Evolutionary conservation across 768 basidiomycete genomes (phyloP).

Genomic region (Mycena vulgaris): DNA sequence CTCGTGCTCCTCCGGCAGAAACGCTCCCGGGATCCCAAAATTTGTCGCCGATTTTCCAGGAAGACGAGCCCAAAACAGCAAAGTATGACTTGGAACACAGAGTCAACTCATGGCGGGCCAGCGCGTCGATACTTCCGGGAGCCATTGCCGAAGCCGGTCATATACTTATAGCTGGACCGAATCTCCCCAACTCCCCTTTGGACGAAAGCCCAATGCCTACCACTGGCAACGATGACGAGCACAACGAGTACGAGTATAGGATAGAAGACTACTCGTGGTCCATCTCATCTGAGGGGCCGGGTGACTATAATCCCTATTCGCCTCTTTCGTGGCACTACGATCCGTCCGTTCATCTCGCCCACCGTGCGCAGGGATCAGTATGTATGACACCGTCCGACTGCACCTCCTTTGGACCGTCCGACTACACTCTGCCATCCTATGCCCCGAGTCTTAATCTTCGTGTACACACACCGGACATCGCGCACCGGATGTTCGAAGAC

Average conservation of each 20-base stretch:
- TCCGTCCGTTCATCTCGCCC: slow-evolving; percentile 71
- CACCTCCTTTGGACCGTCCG: slow-evolving; percentile 72
- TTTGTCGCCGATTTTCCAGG: slow-evolving; percentile 76
- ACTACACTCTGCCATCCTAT: slow-evolving; percentile 60
- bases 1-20: slow-evolving; percentile 47
- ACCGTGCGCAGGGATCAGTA: slow-evolving; percentile 71
- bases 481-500: slow-evolving; percentile 68
- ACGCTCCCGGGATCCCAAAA: slow-evolving; percentile 47
- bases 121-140: slow-evolving; percentile 66
- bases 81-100: slow-evolving; percentile 67
- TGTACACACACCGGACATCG: slow-evolving; percentile 73
- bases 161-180: slow-evolving; percentile 65
- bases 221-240: slow-evolving; percentile 39
- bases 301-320: slow-evolving; percentile 58
- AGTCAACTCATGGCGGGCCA: slow-evolving; percentile 79
- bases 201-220: slow-evolving; percentile 48
- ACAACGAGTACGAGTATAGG: slow-evolving; percentile 60
- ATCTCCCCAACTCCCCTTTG: slow-evolving; percentile 62
- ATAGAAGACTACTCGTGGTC: slow-evolving; percentile 82
- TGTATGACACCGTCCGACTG: slow-evolving; percentile 66
- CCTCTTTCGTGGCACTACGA: slow-evolving; percentile 55
- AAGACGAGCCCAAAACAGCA: slow-evolving; percentile 69
- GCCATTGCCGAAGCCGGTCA: slow-evolving; percentile 57
- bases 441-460: slow-evolving; percentile 50
- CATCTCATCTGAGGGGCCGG: slow-evolving; percentile 77